A percentile compares a stretch with the other conserved stretches of the same genome.
Conservation (phyloP, 2,329 filamentous ascomycete species). For the Fusarium guadeloupense region DNA sequence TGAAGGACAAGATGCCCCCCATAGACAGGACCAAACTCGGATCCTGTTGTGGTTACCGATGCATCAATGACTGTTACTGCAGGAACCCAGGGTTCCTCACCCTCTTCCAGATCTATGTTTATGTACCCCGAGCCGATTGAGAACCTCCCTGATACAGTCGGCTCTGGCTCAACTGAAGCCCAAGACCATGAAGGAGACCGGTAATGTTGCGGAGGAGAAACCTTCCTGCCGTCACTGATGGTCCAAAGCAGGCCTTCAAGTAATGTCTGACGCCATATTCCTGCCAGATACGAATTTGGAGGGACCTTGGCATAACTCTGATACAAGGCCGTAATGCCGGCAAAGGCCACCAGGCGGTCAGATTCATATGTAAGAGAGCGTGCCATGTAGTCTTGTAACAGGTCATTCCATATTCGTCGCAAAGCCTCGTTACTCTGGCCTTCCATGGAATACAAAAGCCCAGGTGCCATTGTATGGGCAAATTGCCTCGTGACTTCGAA, state of each 20-base stretch:
- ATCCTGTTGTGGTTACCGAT: slow-evolving; percentile 9
- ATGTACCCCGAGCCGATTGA: slow-evolving; percentile 9
- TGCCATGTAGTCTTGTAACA: slow-evolving; percentile 27
- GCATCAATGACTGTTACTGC: slow-evolving; percentile 6
- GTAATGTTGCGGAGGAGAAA: slow-evolving; percentile 23
- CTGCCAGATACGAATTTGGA: slow-evolving; percentile 21
- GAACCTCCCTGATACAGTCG: slow-evolving; percentile 1
- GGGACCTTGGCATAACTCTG: slow-evolving; percentile 9
- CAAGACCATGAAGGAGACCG: slow-evolving; percentile 35
- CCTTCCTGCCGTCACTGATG: slow-evolving; percentile 26
- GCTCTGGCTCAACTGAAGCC: slow-evolving; percentile 27
- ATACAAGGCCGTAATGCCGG: slow-evolving; percentile 25
- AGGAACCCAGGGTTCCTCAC: slow-evolving; percentile 15
- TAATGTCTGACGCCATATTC: slow-evolving; percentile 25
- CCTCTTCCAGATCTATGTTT: not conserved
- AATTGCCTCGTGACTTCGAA: slow-evolving; percentile 15
- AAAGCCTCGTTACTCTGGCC: not conserved
- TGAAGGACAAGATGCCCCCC: slow-evolving; percentile 16
- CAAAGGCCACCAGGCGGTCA: slow-evolving; percentile 28
- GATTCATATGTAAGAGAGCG: slow-evolving; percentile 30
- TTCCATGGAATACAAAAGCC: slow-evolving; percentile 13
- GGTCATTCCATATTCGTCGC: slow-evolving; percentile 9
- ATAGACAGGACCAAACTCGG: slow-evolving; percentile 20
- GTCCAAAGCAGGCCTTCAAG: slow-evolving; percentile 23
- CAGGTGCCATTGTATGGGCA: slow-evolving; percentile 10